A percentile compares a stretch with the other conserved stretches of the same genome.
Evolutionary conservation across 2,329 filamentous ascomycete species (phyloP).

Genomic region (Ceratocystis smalleyi): DNA sequence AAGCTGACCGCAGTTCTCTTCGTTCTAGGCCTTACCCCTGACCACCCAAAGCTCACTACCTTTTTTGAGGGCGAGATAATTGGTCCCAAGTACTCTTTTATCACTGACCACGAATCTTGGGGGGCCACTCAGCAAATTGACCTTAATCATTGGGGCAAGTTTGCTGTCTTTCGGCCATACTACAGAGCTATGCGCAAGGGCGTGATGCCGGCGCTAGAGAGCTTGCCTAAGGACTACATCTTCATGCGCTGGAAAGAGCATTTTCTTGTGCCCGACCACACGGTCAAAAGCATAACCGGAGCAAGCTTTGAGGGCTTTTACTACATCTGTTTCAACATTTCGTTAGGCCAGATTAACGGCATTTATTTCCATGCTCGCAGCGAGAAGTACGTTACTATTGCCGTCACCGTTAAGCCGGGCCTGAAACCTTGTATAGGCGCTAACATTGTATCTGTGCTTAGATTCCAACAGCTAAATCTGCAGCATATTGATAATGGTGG

Average conservation of each 20-base stretch:
- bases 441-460: conserved; percentile 24
- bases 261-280: conserved; percentile 89
- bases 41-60: conserved; percentile 92
- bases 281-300: conserved; percentile 76
- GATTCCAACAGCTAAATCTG: conserved; percentile 84
- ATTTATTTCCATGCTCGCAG: conserved; percentile 98
- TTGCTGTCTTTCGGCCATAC: conserved; percentile 70
- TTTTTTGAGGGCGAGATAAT: conserved; percentile 99
- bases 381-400: conserved; percentile 59
- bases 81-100: conserved; percentile 84
- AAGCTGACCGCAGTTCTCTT: conserved; percentile 6
- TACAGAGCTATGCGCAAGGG: conserved; percentile 42
- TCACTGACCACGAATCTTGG: conserved; percentile 78
- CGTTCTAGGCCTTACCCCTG: conserved; percentile 65
- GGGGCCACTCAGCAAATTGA: conserved; percentile 85
- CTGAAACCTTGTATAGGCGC: not conserved
- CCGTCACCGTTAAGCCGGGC: not conserved
- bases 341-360: conserved; percentile 69
- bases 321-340: conserved; percentile 96
- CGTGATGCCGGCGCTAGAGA: conserved; percentile 46
- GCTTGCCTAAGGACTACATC: conserved; percentile 67
- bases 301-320: conserved; percentile 98
- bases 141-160: conserved; percentile 82
- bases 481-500: conserved; percentile 75
- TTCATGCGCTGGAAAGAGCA: conserved; percentile 99